These are phyloP conservation scores for Phlyctochytrium arcticum DNA, from an alignment of 192 early-diverging fungal species.

Conservation along the genomic window DNA sequence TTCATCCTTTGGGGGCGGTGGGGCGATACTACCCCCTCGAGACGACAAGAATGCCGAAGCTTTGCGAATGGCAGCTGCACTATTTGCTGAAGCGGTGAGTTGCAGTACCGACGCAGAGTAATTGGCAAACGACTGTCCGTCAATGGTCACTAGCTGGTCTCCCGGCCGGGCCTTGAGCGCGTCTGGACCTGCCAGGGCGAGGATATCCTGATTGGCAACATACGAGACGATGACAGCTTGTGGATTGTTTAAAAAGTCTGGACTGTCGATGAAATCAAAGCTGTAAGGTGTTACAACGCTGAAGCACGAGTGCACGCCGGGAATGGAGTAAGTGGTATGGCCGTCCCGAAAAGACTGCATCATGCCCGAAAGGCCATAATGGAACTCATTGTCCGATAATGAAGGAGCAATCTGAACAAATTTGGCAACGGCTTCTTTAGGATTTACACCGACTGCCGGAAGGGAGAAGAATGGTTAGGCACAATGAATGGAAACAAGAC, in stretches of 20 bases:
- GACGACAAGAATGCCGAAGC: background rate
- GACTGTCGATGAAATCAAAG: constrained; percentile 3
- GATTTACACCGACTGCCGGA: too few species aligned
- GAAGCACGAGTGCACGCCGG: too few species aligned
- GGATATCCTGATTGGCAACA: background rate
- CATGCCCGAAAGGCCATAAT: too few species aligned
- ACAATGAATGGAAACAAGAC: too few species aligned
- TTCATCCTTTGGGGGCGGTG: too few species aligned
- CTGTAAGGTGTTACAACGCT: background rate
- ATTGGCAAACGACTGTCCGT: constrained; percentile 5
- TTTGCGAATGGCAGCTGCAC: constrained; percentile 2
- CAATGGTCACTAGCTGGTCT: constrained; percentile 1
- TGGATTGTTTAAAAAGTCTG: background rate
- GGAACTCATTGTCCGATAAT: too few species aligned
- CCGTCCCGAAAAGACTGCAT: too few species aligned
- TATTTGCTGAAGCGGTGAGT: constrained; percentile 2
- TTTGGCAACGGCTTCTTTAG: too few species aligned
- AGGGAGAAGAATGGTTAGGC: too few species aligned
- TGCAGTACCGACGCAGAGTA: constrained; percentile 13
- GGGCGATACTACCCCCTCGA: too few species aligned
- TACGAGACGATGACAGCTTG: background rate
- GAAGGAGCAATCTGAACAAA: too few species aligned
- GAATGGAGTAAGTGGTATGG: too few species aligned
- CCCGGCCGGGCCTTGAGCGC: background rate
- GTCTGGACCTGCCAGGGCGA: background rate